A percentile compares a stretch with the other conserved stretches of the same genome.
Conservation (phyloP, 257 asterid genomes). For the Solanum corneliomulleri region DNA sequence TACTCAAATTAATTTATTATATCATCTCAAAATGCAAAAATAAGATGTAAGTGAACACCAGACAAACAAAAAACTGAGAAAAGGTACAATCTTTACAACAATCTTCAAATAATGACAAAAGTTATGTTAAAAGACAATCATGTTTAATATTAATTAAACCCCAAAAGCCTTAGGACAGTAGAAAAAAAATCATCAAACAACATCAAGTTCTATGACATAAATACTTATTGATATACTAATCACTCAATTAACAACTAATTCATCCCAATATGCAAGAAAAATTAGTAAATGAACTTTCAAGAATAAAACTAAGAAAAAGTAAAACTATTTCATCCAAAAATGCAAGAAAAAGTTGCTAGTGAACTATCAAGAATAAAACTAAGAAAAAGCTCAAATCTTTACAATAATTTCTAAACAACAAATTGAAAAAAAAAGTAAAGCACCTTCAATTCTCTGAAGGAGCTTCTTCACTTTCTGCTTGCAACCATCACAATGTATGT, state of each 20-base stretch:
- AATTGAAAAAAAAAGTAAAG: neutral
- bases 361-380: neutral
- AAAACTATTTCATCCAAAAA: neutral
- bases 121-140: neutral
- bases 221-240: neutral
- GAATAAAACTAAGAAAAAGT: neutral
- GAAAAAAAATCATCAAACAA: neutral
- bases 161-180: neutral
- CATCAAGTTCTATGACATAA: neutral
- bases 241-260: neutral
- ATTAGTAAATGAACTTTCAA: neutral
- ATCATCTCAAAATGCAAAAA: neutral
- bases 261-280: neutral
- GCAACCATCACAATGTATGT: slow-evolving; percentile 91
- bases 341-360: neutral
- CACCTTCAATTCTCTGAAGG: slow-evolving; percentile 79
- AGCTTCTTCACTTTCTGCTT: slow-evolving; percentile 81
- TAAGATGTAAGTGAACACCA: neutral
- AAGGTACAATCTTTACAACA: neutral
- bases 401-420: too few species aligned
- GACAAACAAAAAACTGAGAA: neutral
- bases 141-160: neutral
- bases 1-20: neutral
- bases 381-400: neutral
- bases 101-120: neutral